Conservation (phyloP, 495 filamentous ascomycete genomes). For the Daldinia childiae region DNA sequence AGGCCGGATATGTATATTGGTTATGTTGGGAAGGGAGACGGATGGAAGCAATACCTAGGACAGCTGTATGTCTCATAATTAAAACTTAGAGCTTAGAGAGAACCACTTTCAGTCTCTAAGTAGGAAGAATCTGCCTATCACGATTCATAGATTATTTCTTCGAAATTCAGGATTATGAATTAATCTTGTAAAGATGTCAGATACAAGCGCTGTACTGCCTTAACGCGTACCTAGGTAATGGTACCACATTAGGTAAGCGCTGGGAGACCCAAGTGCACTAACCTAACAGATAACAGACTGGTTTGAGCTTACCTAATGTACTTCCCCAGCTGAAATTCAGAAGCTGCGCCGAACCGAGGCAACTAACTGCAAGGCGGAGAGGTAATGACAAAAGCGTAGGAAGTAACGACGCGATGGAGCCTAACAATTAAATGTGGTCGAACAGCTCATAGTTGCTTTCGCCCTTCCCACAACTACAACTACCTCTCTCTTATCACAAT, state of each 20-base stretch:
- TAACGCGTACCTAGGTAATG: too few species aligned
- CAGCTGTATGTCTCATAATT: slow-evolving; percentile 16
- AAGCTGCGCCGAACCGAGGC: slow-evolving; percentile 30
- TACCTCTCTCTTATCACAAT: neutral
- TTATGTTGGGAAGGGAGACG: slow-evolving; percentile 33
- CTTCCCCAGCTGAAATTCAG: neutral
- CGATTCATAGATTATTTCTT: too few species aligned
- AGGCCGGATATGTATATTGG: slow-evolving; percentile 46
- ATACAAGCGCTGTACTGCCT: too few species aligned
- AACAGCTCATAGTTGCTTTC: neutral
- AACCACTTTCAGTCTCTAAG: neutral
- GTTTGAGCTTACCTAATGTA: neutral
- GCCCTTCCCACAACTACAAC: slow-evolving; percentile 5
- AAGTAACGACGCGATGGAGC: slow-evolving; percentile 20
- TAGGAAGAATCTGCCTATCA: too few species aligned
- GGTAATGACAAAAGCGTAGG: slow-evolving; percentile 8
- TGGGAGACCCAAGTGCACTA: too few species aligned
- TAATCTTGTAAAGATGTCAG: neutral
- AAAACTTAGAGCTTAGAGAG: neutral
- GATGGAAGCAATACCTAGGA: slow-evolving; percentile 34
- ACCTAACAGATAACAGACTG: neutral
- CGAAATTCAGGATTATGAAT: neutral
- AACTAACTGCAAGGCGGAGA: slow-evolving; percentile 2
- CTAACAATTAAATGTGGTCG: neutral
- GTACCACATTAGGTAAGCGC: too few species aligned